Evolutionary conservation across 176 grass and related monocot genomes (phyloP), one percentile per base, ranked within the genome.

Genomic region (Elymus sibiricus): DNA sequence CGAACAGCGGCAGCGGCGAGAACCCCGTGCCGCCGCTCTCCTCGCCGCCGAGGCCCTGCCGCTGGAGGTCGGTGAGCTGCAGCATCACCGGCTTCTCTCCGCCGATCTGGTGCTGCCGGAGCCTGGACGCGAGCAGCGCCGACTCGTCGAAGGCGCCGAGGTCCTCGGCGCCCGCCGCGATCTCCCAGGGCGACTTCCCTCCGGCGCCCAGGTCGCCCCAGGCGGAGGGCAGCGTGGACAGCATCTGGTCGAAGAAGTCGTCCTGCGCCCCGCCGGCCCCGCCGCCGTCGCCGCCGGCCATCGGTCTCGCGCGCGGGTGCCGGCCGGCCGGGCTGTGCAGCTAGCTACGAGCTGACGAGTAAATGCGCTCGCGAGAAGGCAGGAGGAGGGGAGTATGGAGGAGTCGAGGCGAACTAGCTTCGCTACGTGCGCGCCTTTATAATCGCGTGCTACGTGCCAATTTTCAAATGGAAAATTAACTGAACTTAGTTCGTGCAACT

Each of bases 231-330:
- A 96, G 85, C 63, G 84, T 85, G 25, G 90, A 94, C 6, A 99
- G 87, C 94, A 99, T 99, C 90, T 99, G 94, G 82, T 99, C 92
- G 49, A 99, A 91, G 92, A 99, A 99, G 79, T 99, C 94, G 37
- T 99, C 97, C 51, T 94, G 88, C 38, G 88, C n/a, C 10, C 46
- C 75, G 60, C 42, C 80, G 1, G 65, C 26, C 7, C 73, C 73
- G 0, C 44, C 9, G 31, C 60, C 85, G 37, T 51, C 91, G 27
- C 86, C 89, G 69, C 66, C 42, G 64, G 62, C 81, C 82, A 87
- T 91, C 26, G 43, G 10, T 75, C 14, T 81, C 62, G 49, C 85
- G 85, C n/a, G 21, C 62, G 31, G 67, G 13, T 38, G 76, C 56
- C 16, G 5, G 16, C 35, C 17, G 60, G 25, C 17, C 6, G 14